Conservation (phyloP, 495 filamentous ascomycete species). For the Massariosphaeria phaeospora region DNA sequence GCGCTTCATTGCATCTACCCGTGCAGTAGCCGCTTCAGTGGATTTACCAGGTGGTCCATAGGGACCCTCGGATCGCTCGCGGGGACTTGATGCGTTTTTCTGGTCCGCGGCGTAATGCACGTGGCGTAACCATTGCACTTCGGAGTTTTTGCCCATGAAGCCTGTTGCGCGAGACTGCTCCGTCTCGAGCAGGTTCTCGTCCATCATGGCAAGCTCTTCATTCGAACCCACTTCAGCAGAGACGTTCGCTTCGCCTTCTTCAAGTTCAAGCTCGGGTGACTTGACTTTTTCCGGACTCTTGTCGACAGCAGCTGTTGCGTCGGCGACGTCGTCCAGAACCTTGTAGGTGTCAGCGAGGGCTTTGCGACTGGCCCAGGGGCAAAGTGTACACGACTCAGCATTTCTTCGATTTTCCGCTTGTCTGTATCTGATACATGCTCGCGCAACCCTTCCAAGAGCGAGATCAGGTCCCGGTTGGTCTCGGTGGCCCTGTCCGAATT, state of each 20-base stretch:
- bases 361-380: background rate
- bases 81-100: background rate
- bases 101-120: conserved; percentile 30
- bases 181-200: conserved; percentile 56
- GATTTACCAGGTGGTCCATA: conserved; percentile 25
- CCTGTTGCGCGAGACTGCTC: conserved; percentile 47
- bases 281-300: conserved; percentile 4
- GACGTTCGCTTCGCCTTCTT: conserved; percentile 41
- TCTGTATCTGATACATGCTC: background rate
- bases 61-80: background rate
- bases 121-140: conserved; percentile 55
- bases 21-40: conserved; percentile 8
- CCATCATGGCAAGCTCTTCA: conserved; percentile 56
- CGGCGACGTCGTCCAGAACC: conserved; percentile 8
- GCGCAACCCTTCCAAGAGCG: conserved; percentile 6
- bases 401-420: conserved; percentile 10
- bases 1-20: conserved; percentile 30
- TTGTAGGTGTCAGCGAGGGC: background rate
- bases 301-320: background rate
- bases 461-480: conserved; percentile 20
- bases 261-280: conserved; percentile 33
- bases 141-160: conserved; percentile 58
- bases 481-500: conserved; percentile 18
- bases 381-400: conserved; percentile 23
- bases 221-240: conserved; percentile 57